These are phyloP conservation scores for Vitis labrusca DNA, from an alignment of 164 flowering plant species.

Conservation along the genomic window DNA sequence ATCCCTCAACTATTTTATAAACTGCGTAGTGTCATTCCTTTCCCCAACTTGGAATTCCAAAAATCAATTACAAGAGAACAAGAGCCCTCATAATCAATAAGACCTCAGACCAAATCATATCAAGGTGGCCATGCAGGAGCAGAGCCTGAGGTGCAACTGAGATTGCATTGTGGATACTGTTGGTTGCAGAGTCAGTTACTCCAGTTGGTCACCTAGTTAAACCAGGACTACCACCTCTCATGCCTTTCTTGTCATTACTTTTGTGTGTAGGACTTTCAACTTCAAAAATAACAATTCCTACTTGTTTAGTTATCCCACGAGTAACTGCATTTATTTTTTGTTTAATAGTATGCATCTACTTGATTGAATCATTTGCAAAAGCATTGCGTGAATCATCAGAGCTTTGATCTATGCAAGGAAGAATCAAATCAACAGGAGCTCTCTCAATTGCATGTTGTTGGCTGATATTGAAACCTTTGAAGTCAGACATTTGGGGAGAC, in stretches of 20 bases:
- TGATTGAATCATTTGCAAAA: slow-evolving; percentile 90
- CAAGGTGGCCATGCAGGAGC: too few relatives aligned
- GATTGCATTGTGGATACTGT: too few relatives aligned
- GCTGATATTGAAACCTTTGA: slow-evolving; percentile 34
- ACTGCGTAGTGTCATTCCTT: too few relatives aligned
- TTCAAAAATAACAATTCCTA: slow-evolving; percentile 50
- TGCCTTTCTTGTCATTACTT: slow-evolving; percentile 58
- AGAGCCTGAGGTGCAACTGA: too few relatives aligned
- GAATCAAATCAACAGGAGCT: slow-evolving; percentile 78
- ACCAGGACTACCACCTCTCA: slow-evolving; percentile 87
- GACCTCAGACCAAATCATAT: too few relatives aligned
- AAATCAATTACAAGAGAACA: too few relatives aligned
- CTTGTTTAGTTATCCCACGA: slow-evolving; percentile 59
- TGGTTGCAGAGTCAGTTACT: slow-evolving; percentile 40
- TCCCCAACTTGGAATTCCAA: too few relatives aligned
- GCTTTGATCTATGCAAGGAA: slow-evolving; percentile 90
- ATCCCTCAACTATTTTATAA: too few relatives aligned
- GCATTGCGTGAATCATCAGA: slow-evolving; percentile 75
- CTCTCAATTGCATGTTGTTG: slow-evolving; percentile 71
- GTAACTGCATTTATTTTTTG: slow-evolving; percentile 61
- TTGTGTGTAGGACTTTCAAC: slow-evolving; percentile 61
- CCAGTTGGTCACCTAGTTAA: slow-evolving; percentile 49
- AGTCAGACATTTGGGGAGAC: slow-evolving; percentile 27
- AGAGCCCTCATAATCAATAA: too few relatives aligned
- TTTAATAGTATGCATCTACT: slow-evolving; percentile 85